Percentiles rank a stretch among this genome's conserved stretches.
Evolutionary conservation across 2,329 filamentous ascomycete species (phyloP).

Genomic region (Stachybotrys chlorohalonatus): DNA sequence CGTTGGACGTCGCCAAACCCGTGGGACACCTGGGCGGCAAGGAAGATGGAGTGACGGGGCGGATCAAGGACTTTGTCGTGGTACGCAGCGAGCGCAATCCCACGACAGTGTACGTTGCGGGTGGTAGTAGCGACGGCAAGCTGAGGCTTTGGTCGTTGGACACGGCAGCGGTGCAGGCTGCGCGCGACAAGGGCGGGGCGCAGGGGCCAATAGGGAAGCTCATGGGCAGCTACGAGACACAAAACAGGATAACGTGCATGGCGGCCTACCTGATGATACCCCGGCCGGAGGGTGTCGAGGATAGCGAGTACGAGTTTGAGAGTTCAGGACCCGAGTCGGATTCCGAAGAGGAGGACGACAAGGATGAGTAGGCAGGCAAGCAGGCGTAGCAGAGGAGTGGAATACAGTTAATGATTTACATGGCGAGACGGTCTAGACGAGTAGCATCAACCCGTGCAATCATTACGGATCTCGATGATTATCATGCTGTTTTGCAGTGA

Average conservation of each 20-base stretch:
- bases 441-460: too few species aligned
- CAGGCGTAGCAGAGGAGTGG: neutral
- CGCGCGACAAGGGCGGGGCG: constrained; percentile 16
- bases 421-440: neutral
- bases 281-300: constrained; percentile 50
- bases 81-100: constrained; percentile 34
- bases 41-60: constrained; percentile 53
- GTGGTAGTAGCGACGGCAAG: constrained; percentile 77
- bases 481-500: too few species aligned
- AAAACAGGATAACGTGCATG: constrained; percentile 83
- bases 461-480: too few species aligned
- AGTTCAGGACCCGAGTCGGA: constrained; percentile 28
- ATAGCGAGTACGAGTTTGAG: constrained; percentile 43
- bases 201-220: constrained; percentile 48
- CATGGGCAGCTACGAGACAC: constrained; percentile 72
- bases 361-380: constrained; percentile 6
- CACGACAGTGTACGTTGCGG: constrained; percentile 48
- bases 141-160: constrained; percentile 67
- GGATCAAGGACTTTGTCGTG: constrained; percentile 84
- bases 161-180: constrained; percentile 27
- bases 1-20: constrained; percentile 51
- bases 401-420: neutral
- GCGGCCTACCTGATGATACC: constrained; percentile 78
- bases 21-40: constrained; percentile 74
- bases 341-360: constrained; percentile 25